Conservation (phyloP, 805 yeast genomes). For the Myxozyma neglecta region DNA sequence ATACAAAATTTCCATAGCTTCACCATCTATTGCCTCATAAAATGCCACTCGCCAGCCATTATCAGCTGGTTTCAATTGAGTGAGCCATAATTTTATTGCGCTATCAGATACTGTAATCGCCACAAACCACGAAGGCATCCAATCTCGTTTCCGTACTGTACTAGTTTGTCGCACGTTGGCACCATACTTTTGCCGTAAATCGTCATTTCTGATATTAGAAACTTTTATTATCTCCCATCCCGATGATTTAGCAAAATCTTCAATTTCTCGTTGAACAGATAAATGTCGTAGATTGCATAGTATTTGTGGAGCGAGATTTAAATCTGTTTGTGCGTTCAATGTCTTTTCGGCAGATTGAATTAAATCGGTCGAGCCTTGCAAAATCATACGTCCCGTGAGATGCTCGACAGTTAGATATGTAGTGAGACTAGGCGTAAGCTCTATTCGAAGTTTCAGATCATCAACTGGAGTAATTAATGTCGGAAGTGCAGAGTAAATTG, state of each 20-base stretch:
- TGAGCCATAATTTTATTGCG: constrained; percentile 17
- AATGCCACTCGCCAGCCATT: constrained; percentile 29
- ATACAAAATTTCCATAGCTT: constrained; percentile 19
- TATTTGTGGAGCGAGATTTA: constrained; percentile 14
- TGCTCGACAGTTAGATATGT: constrained; percentile 29
- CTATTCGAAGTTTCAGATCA: constrained; percentile 22
- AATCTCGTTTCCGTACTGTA: constrained; percentile 19
- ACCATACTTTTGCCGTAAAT: constrained; percentile 26
- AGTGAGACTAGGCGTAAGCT: constrained; percentile 22
- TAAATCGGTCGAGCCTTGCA: constrained; percentile 22
- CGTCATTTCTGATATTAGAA: constrained; percentile 27
- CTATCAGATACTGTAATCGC: constrained; percentile 22
- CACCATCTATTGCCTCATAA: constrained; percentile 20
- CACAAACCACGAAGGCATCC: constrained; percentile 32
- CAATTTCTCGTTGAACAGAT: constrained; percentile 27
- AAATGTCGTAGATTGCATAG: constrained; percentile 25
- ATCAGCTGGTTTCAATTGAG: constrained; percentile 25
- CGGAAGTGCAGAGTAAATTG: constrained; percentile 15
- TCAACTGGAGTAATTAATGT: constrained; percentile 17
- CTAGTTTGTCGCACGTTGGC: constrained; percentile 19
- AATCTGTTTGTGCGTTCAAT: constrained; percentile 22
- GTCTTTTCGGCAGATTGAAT: constrained; percentile 24
- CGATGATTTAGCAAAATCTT: constrained; percentile 8
- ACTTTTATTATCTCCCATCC: constrained; percentile 31
- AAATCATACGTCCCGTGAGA: constrained; percentile 27